phyloP scores from a whole-genome alignment of 768 basidiomycete species.

The Psilocybe cyanescens region DNA sequence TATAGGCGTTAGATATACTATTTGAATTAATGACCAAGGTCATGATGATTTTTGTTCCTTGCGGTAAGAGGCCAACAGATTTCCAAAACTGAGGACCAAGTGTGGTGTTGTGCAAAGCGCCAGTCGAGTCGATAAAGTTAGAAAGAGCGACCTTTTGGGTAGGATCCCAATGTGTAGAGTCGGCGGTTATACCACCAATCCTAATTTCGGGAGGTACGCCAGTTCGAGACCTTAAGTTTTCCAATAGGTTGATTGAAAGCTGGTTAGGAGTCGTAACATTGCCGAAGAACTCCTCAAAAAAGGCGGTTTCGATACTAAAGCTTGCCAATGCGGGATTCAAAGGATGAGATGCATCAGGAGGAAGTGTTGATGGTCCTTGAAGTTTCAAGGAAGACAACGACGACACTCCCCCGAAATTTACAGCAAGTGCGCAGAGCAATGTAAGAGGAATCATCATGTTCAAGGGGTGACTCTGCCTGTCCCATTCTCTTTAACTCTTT shows the following conservation, averaged over 20 bases:
- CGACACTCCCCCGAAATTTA: not conserved
- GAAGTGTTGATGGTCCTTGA: constrained; percentile 43
- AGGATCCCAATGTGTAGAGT: constrained; percentile 53
- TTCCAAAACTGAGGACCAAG: constrained; percentile 56
- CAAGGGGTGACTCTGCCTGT: not conserved
- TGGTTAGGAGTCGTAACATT: constrained; percentile 46
- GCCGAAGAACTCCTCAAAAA: constrained; percentile 54
- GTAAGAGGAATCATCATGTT: constrained; percentile 1
- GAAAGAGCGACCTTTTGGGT: constrained; percentile 39
- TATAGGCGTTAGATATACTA: not conserved
- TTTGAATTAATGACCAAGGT: constrained; percentile 37
- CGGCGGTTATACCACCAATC: constrained; percentile 59
- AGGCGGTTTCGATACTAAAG: constrained; percentile 60
- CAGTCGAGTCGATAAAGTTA: constrained; percentile 48
- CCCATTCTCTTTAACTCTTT: not conserved
- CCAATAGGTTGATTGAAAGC: constrained; percentile 45
- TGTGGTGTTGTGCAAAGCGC: constrained; percentile 51
- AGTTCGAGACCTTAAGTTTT: constrained; percentile 48
- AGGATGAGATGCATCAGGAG: constrained; percentile 43
- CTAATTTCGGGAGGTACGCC: constrained; percentile 49
- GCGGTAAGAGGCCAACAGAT: constrained; percentile 45
- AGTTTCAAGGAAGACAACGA: constrained; percentile 35
- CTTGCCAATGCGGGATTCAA: constrained; percentile 50
- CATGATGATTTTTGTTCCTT: constrained; percentile 50
- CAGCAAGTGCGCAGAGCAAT: constrained; percentile 3